Percentiles rank a stretch among this genome's conserved stretches.
phyloP scores from a whole-genome alignment of 345 rosid genomes.

The Atalantia buxifolia region DNA sequence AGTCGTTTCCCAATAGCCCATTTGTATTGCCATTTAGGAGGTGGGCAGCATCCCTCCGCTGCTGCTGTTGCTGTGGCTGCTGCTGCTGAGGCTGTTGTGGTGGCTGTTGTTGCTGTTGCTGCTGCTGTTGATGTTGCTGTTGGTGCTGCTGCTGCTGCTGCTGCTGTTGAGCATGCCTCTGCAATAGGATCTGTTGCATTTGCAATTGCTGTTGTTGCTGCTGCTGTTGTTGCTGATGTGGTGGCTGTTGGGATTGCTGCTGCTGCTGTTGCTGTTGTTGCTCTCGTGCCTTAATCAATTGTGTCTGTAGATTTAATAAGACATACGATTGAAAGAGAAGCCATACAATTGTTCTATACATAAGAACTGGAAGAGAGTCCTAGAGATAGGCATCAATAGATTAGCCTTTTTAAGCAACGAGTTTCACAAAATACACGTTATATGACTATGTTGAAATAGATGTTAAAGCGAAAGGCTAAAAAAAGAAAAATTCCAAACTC shows the following conservation, averaged over 20 bases:
- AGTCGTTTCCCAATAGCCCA: slow-evolving; percentile 78
- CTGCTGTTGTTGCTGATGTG: slow-evolving; percentile 45
- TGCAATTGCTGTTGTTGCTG: slow-evolving; percentile 47
- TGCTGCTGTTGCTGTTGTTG: slow-evolving; percentile 53
- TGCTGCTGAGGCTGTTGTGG: slow-evolving; percentile 59
- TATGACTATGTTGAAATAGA: neutral
- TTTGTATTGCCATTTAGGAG: slow-evolving; percentile 72
- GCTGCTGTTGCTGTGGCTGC: slow-evolving; percentile 52
- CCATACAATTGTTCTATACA: neutral
- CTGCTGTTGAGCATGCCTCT: slow-evolving; percentile 50
- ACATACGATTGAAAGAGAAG: neutral
- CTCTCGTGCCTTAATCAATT: slow-evolving; percentile 66
- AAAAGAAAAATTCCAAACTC: neutral
- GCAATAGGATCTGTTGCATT: slow-evolving; percentile 48
- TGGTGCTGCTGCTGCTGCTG: slow-evolving; percentile 49
- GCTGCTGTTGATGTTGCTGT: slow-evolving; percentile 24
- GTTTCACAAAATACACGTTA: neutral
- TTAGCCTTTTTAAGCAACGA: neutral
- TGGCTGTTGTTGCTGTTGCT: slow-evolving; percentile 32
- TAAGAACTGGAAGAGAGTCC: neutral
- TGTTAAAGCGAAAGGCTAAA: neutral
- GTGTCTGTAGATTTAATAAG: slow-evolving; percentile 42
- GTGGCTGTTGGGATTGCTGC: slow-evolving; percentile 62
- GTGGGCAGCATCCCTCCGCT: slow-evolving; percentile 79
- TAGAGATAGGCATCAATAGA: neutral